Evolutionary conservation across 345 rosid species (phyloP).

Genomic region (Gossypium ekmanianum): DNA sequence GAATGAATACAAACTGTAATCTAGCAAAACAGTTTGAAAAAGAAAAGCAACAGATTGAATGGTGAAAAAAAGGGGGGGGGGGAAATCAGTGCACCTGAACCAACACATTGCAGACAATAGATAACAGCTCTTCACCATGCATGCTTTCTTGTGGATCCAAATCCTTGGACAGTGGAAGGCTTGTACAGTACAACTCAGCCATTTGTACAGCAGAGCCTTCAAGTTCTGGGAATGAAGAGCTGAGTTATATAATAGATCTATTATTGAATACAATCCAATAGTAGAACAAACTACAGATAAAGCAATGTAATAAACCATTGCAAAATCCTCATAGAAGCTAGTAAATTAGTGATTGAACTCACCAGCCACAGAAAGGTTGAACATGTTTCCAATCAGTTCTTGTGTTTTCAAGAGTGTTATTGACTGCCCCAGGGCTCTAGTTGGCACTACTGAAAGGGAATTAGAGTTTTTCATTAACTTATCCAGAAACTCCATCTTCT

Average conservation of each 20-base stretch:
- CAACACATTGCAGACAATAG: slow-evolving; percentile 63
- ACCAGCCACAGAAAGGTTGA: slow-evolving; percentile 54
- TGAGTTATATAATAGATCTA: slow-evolving; percentile 19
- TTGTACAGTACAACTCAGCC: slow-evolving; percentile 67
- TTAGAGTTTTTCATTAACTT: slow-evolving; percentile 42
- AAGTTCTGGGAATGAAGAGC: slow-evolving; percentile 45
- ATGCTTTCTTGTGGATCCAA: slow-evolving; percentile 89
- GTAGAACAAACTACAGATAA: slow-evolving; percentile 9
- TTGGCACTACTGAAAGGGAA: slow-evolving; percentile 36
- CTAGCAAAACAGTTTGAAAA: background rate
- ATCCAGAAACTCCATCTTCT: slow-evolving; percentile 52
- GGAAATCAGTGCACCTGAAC: slow-evolving; percentile 57
- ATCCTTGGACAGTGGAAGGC: slow-evolving; percentile 79
- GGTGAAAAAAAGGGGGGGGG: background rate
- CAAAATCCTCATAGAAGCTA: background rate
- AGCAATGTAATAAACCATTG: background rate
- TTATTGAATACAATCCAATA: slow-evolving; percentile 10
- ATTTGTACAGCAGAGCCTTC: slow-evolving; percentile 54
- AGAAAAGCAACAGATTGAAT: background rate
- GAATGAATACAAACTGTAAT: background rate
- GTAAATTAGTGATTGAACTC: slow-evolving; percentile 15
- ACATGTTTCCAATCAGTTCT: slow-evolving; percentile 57
- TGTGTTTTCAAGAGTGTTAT: slow-evolving; percentile 61
- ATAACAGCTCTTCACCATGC: slow-evolving; percentile 90
- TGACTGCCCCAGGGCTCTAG: slow-evolving; percentile 70